phyloP scores from a whole-genome alignment of 1,284 basidiomycete genomes.

The Xerocomus cyaneibrunnescens region DNA sequence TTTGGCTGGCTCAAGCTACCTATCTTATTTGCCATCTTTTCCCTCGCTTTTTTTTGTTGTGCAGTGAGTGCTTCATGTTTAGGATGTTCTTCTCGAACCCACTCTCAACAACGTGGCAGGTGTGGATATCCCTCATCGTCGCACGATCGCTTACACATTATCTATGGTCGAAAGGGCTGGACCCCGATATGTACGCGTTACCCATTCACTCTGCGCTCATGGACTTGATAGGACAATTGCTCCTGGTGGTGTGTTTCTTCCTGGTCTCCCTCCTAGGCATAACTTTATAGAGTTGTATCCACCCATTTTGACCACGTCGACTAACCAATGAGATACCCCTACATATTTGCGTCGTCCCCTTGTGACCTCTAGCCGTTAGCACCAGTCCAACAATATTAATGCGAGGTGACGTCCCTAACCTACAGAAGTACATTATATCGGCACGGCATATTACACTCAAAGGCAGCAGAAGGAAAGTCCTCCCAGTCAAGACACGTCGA shows the following conservation, averaged over 20 bases:
- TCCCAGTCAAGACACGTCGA: slow-evolving; percentile 26
- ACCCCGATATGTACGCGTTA: slow-evolving; percentile 93
- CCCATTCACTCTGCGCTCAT: slow-evolving; percentile 90
- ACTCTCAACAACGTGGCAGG: slow-evolving; percentile 41
- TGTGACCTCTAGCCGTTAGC: too few species aligned
- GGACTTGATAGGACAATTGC: slow-evolving; percentile 87
- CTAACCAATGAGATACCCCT: background rate
- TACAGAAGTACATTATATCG: slow-evolving; percentile 2
- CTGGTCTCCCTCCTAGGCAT: slow-evolving; percentile 49
- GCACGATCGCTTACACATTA: slow-evolving; percentile 73
- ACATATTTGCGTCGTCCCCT: too few species aligned
- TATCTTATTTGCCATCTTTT: slow-evolving; percentile 63
- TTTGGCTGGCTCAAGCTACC: slow-evolving; percentile 79
- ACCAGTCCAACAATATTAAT: too few species aligned
- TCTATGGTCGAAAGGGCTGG: slow-evolving; percentile 80
- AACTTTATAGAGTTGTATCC: slow-evolving; percentile 10
- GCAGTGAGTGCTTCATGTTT: slow-evolving; percentile 53
- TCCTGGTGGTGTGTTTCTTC: slow-evolving; percentile 77
- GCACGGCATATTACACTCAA: background rate
- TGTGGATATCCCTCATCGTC: slow-evolving; percentile 65
- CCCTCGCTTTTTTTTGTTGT: slow-evolving; percentile 67
- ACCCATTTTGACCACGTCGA: background rate
- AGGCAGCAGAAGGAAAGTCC: background rate
- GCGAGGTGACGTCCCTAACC: background rate
- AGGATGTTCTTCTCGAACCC: background rate